phyloP scores from a whole-genome alignment of 495 filamentous ascomycete genomes.

The Tricharina praecox region DNA sequence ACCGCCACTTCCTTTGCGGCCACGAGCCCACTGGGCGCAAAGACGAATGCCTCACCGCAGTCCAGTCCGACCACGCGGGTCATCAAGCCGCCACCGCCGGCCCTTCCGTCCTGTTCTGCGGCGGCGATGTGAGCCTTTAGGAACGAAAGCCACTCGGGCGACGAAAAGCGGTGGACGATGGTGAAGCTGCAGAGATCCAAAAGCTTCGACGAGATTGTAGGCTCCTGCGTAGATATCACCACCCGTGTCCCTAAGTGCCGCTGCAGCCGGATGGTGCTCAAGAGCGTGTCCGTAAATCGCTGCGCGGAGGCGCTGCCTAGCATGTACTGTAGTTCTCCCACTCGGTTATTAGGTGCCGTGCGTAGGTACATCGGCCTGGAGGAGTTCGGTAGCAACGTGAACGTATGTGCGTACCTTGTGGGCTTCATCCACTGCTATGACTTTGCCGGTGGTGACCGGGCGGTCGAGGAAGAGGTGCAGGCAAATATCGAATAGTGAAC shows the following conservation, averaged over 20 bases:
- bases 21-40: slow-evolving; percentile 31
- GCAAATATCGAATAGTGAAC: slow-evolving; percentile 51
- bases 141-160: slow-evolving; percentile 45
- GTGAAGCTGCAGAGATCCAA: slow-evolving; percentile 54
- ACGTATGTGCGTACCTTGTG: slow-evolving; percentile 11
- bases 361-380: too few relatives aligned
- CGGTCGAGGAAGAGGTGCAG: slow-evolving; percentile 43
- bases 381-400: background rate
- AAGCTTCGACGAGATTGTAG: slow-evolving; percentile 51
- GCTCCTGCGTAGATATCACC: slow-evolving; percentile 63
- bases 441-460: slow-evolving; percentile 5
- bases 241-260: slow-evolving; percentile 49
- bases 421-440: slow-evolving; percentile 24
- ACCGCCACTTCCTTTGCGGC: background rate
- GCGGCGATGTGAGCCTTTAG: slow-evolving; percentile 44
- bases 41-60: slow-evolving; percentile 25
- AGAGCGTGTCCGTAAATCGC: slow-evolving; percentile 42
- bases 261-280: slow-evolving; percentile 48
- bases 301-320: slow-evolving; percentile 30
- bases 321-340: slow-evolving; percentile 32
- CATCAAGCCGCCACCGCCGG: slow-evolving; percentile 11
- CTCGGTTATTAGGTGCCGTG: too few relatives aligned
- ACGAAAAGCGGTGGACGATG: slow-evolving; percentile 57
- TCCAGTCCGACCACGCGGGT: slow-evolving; percentile 15
- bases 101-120: slow-evolving; percentile 1